Base-by-base conservation (phyloP, 495 filamentous ascomycete species). In the Xylaria flabelliformis region DNA sequence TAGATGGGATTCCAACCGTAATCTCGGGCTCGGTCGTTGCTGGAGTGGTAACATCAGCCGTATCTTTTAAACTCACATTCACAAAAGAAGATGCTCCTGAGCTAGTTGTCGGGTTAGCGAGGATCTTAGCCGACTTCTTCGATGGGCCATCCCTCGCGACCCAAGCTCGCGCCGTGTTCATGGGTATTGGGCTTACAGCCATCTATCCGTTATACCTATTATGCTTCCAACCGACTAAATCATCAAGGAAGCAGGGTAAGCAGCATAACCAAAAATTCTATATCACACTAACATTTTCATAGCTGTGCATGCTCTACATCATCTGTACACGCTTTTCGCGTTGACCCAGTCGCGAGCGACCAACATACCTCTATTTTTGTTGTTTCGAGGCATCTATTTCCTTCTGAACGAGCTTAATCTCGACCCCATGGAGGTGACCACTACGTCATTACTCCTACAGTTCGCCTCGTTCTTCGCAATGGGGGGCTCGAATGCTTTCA, bases 401-500 rank as follows among this genome's bases (percentile, higher is more conserved):
- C 82, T 90, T 72, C 78, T 94, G 51, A 76, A 80, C 50, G 75
- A 76, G 3, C 79, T 88, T 21, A 56, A 80, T 34, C 80, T 93
- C 19, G 79, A 80, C 10, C 79, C 80, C 3, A 76, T 85, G 42
- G 90, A 94, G 73, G 78, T 91, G 10, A 90, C 87, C 1, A 84
- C 89, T 32, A 90, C 91, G 0, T 88, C 85, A 13, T 76, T 94
- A 6, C 85, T 95, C 19, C 84, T 91, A 72, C 93, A 94, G 75
- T 90, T 90, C 81, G 81, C 88, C 64, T 88, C 91, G 55, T 98
- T 97, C 85, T 99, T 98, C 77, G 91, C 93, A n/a, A 88, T 92
- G 74, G 97, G 94, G 36, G 93, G 93, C 71, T 91, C 92, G 29
- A 99, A 99, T 77, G 91, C 95, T 26, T 95, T 99, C 63, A 96